A percentile compares a stretch with the other conserved stretches of the same genome.
phyloP scores from a whole-genome alignment of 139 green algal genomes.

The Chlamydomonas applanata region DNA sequence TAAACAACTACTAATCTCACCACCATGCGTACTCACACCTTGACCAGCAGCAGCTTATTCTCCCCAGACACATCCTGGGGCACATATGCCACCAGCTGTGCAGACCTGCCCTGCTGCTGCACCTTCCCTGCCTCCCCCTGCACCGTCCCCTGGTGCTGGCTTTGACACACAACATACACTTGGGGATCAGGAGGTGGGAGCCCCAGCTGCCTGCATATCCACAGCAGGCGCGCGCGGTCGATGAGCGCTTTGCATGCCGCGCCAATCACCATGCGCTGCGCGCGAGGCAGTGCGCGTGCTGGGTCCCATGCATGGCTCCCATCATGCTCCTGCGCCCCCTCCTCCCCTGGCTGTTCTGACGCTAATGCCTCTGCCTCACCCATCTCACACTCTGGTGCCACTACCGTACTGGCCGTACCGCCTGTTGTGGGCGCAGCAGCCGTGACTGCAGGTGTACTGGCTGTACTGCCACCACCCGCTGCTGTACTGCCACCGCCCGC shows the following conservation, averaged over 20 bases:
- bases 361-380: neutral
- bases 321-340: neutral
- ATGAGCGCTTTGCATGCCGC: constrained; percentile 70
- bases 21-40: no score
- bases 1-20: no score
- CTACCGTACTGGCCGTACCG: no score
- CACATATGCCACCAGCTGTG: neutral
- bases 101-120: neutral
- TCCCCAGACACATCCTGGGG: neutral
- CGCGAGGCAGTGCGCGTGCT: constrained; percentile 11
- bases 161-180: neutral
- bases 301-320: constrained; percentile 18
- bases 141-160: neutral
- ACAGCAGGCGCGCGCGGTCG: constrained; percentile 59
- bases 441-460: neutral
- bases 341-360: no score
- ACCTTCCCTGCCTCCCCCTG: no score
- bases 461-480: neutral
- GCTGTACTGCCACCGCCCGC: neutral
- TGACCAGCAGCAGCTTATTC: neutral
- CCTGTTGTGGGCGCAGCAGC: no score
- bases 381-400: no score
- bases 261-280: constrained; percentile 50
- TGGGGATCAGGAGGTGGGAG: neutral
- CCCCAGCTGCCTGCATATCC: constrained; percentile 34